phyloP scores from a whole-genome alignment of 345 rosid species.

The Dovyalis caffra region DNA sequence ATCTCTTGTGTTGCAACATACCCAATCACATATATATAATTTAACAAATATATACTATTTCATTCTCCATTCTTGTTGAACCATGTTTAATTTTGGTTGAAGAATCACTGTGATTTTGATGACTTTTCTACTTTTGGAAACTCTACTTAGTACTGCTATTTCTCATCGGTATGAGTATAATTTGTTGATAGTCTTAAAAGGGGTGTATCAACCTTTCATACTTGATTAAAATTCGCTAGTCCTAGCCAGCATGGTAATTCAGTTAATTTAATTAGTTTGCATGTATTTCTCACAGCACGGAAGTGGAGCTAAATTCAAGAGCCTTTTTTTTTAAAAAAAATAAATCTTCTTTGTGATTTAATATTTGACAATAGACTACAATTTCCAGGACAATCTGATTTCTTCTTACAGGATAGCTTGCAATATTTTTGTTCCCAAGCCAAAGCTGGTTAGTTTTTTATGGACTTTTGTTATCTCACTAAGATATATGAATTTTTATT shows the following conservation, averaged over 20 bases:
- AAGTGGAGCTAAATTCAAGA: not conserved
- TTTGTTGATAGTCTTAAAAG: too few relatives aligned
- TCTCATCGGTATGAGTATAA: too few relatives aligned
- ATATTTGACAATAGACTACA: not conserved
- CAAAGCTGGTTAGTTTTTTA: conserved; percentile 56
- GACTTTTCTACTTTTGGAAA: too few relatives aligned
- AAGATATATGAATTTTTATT: not conserved
- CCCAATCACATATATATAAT: not conserved
- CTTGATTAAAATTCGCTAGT: too few relatives aligned
- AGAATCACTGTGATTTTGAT: too few relatives aligned
- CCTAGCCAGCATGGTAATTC: not conserved
- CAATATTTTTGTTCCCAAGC: conserved; percentile 59
- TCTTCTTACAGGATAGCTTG: conserved; percentile 69
- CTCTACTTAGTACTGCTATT: too few relatives aligned
- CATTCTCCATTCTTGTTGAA: too few relatives aligned
- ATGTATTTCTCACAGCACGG: not conserved
- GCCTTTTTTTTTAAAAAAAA: not conserved
- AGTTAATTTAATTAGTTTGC: not conserved
- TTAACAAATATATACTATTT: too few relatives aligned
- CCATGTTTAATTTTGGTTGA: too few relatives aligned
- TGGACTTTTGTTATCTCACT: not conserved
- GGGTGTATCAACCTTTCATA: too few relatives aligned
- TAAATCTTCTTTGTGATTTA: not conserved
- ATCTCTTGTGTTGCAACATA: not conserved
- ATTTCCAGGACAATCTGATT: conserved; percentile 65